Conservation (phyloP, 176 grass and related monocot genomes). For the Oryza brachyantha region DNA sequence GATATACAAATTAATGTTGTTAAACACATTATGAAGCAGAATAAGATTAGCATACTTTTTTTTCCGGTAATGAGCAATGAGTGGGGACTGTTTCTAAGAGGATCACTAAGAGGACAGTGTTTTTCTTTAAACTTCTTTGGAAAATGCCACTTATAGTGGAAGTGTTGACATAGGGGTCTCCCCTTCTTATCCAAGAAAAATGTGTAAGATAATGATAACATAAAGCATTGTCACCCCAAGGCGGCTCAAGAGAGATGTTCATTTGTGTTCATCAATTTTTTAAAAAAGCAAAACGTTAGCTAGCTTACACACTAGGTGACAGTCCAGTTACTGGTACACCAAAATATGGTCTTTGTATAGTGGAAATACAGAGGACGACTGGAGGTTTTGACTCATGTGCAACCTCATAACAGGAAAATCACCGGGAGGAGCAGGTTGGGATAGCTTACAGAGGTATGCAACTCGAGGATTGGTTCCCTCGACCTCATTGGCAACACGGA, state of each 20-base stretch:
- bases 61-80: not conserved
- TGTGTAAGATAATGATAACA: not conserved
- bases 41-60: slow-evolving; percentile 5
- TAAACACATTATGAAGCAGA: not conserved
- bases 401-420: not conserved
- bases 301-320: not conserved
- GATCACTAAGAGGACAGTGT: not conserved
- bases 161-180: not conserved
- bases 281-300: not conserved
- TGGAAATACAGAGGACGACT: not conserved
- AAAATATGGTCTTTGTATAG: not conserved
- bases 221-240: not conserved
- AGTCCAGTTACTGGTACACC: not conserved
- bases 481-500: slow-evolving; percentile 91
- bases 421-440: not conserved
- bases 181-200: not conserved
- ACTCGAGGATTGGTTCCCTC: slow-evolving; percentile 59
- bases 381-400: not conserved
- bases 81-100: not conserved
- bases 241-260: not conserved
- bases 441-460: slow-evolving; percentile 85
- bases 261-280: not conserved
- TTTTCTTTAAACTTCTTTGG: not conserved
- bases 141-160: not conserved
- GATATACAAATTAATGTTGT: slow-evolving; percentile 23